Evolutionary conservation across 2,329 filamentous ascomycete genomes (phyloP), one percentile per base, ranked within the genome.

Genomic region (Paraphoma sp.): DNA sequence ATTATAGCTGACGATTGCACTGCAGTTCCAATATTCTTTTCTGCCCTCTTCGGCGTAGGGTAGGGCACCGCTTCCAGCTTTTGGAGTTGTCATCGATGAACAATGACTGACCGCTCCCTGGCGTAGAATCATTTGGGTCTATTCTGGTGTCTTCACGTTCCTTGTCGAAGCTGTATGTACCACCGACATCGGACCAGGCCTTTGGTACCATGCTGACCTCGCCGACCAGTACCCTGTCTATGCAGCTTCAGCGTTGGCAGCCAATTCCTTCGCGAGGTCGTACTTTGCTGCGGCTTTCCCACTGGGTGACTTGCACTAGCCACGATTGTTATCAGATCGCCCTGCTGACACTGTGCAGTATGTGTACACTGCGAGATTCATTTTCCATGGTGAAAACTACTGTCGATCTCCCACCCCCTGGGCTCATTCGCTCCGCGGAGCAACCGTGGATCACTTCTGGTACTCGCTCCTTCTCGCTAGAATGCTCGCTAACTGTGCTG

Each of bases 71-170:
- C n/a, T 62, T 70, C 45, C 28, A 56, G 56, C 48, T n/a, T 28
- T 47, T 67, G 60, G 51, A 64, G 46, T 57, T 65, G 63, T 56
- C 62, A 64, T 69, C 6, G 54, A 67, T 63, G 36, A 53, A 63
- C 57, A 62, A 40, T 73, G 68, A 57, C 73, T 76, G 69, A 76
- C 67, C 62, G 63, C 56, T 50, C 42, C 57, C 68, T 68, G 51
- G 56, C 49, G 44, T 64, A 92, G 90, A 50, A 89, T 86, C 51
- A 84, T 96, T 57, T 84, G 96, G 55, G 87, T 90, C 30, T 97
- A 92, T 77, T 89, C 87, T 54, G 92, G 92, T 50, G 87, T 96
- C 63, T 97, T 96, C 76, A 96, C 92, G 11, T 97, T 96, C 78
- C 80, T 96, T 62, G 92, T 94, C 10, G 86, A 89, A 65, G 78